phyloP scores from a whole-genome alignment of 2,329 filamentous ascomycete species.

The Xylariaceae sp. region DNA sequence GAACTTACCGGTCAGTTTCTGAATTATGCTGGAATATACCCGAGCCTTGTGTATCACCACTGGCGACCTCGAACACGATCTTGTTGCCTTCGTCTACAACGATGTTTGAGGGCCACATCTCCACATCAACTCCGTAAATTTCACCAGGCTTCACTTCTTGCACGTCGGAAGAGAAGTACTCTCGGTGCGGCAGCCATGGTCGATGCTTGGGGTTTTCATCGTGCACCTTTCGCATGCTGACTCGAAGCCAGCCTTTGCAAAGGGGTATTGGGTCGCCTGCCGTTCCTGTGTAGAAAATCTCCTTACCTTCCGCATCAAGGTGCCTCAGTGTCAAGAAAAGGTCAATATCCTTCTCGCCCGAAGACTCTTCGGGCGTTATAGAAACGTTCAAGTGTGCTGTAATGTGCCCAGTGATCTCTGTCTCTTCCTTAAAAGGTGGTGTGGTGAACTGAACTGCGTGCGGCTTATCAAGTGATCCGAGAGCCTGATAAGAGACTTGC shows the following conservation, averaged over 20 bases:
- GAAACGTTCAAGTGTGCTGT: conserved; percentile 69
- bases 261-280: conserved; percentile 68
- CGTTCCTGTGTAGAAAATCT: conserved; percentile 69
- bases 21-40: conserved; percentile 55
- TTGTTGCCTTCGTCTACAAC: conserved; percentile 55
- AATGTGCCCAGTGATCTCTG: conserved; percentile 73
- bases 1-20: conserved; percentile 47
- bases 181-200: conserved; percentile 60
- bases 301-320: conserved; percentile 57
- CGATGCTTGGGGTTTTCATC: conserved; percentile 56
- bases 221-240: conserved; percentile 61
- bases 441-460: conserved; percentile 64
- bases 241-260: conserved; percentile 68
- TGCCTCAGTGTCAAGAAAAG: conserved; percentile 68
- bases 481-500: conserved; percentile 63
- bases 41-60: conserved; percentile 57
- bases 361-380: conserved; percentile 58
- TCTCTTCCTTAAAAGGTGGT: conserved; percentile 63
- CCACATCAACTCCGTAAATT: conserved; percentile 65
- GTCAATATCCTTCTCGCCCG: conserved; percentile 59
- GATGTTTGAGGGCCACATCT: conserved; percentile 70
- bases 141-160: conserved; percentile 59
- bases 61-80: conserved; percentile 53
- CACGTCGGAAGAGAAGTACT: conserved; percentile 64
- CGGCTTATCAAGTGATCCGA: conserved; percentile 61